Conservation (phyloP, 345 rosid species). For the Aquilaria malaccensis region DNA sequence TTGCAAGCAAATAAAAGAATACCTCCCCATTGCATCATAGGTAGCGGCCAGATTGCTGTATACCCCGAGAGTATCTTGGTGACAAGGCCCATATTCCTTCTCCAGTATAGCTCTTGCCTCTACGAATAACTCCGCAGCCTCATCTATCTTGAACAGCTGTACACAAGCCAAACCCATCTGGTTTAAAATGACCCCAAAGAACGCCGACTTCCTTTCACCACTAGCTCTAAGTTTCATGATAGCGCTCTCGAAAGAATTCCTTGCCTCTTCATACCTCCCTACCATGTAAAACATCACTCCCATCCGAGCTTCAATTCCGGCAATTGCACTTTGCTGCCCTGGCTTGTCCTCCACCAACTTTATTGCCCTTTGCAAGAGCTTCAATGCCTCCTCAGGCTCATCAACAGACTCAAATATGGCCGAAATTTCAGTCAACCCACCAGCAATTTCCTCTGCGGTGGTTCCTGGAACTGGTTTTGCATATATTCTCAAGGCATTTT, state of each 20-base stretch:
- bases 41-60: conserved; percentile 99
- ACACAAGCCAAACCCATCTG: conserved; percentile 99
- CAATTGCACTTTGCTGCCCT: conserved; percentile 95
- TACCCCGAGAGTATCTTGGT: conserved; percentile 94
- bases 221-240: conserved; percentile 74
- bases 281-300: conserved; percentile 95
- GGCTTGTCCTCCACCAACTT: conserved; percentile 93
- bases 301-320: conserved; percentile 96
- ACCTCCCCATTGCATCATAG: conserved; percentile 99
- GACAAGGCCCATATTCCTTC: conserved; percentile 89
- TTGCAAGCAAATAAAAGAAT: conserved; percentile 14
- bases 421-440: conserved; percentile 86
- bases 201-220: conserved; percentile 93
- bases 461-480: conserved; percentile 96
- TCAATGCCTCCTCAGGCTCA: conserved; percentile 97
- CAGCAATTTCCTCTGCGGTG: conserved; percentile 83
- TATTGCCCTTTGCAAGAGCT: conserved; percentile 89
- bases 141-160: conserved; percentile 93
- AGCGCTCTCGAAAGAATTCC: conserved; percentile 81
- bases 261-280: conserved; percentile 86
- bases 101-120: conserved; percentile 88
- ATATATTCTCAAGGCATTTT: conserved; percentile 85
- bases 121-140: conserved; percentile 90
- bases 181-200: conserved; percentile 94
- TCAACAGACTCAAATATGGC: conserved; percentile 96